These are phyloP conservation scores for Mortierella alpina DNA, from an alignment of 192 early-diverging fungal genomes.

Conservation along the genomic window DNA sequence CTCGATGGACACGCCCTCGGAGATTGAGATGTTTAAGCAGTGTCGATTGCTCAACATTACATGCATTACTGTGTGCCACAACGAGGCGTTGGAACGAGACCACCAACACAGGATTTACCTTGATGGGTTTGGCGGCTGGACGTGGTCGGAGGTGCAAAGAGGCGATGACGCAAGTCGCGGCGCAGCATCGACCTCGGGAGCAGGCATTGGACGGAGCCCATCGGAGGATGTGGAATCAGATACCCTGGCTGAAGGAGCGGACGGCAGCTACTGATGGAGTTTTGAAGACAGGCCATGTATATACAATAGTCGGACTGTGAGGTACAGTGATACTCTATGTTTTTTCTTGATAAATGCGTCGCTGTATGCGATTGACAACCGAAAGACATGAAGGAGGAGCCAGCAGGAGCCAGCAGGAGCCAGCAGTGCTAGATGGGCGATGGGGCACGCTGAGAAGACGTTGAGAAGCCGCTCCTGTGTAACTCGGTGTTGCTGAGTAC, in stretches of 20 bases:
- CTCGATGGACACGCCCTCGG: slow-evolving; percentile 67
- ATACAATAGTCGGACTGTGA: no score
- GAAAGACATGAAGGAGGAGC: no score
- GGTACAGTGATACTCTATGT: no score
- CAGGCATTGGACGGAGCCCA: not conserved
- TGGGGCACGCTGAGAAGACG: no score
- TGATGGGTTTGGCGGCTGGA: slow-evolving; percentile 36
- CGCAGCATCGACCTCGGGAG: not conserved
- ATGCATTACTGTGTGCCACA: slow-evolving; percentile 91
- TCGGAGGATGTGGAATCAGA: slow-evolving; percentile 10
- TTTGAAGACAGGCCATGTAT: no score
- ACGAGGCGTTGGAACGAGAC: slow-evolving; percentile 48
- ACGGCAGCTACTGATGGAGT: no score
- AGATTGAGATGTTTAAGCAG: slow-evolving; percentile 65
- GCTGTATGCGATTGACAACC: no score
- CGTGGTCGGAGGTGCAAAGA: slow-evolving; percentile 8
- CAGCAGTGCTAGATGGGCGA: no score
- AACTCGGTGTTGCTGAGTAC: no score
- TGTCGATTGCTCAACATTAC: slow-evolving; percentile 79
- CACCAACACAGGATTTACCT: slow-evolving; percentile 49
- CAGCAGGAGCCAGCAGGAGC: no score
- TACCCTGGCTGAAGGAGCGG: not conserved
- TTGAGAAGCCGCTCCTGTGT: no score
- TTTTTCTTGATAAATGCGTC: no score
- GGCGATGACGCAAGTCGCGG: not conserved